A percentile compares a stretch with the other conserved stretches of the same genome.
Evolutionary conservation across 2,329 filamentous ascomycete genomes (phyloP).

Genomic region (Trichoderma hamatum): DNA sequence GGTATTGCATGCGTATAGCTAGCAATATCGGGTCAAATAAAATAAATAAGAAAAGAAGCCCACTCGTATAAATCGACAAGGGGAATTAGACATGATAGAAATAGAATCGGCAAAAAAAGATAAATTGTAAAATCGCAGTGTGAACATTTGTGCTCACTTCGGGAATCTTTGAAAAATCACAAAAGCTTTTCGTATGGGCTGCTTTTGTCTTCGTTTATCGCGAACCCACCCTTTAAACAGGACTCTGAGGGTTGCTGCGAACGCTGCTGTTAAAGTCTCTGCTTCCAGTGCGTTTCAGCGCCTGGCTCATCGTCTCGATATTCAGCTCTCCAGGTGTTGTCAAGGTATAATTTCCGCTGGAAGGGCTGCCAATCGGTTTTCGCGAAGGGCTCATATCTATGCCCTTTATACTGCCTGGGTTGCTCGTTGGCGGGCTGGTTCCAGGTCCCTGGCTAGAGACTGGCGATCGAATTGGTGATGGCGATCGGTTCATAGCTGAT

Average conservation of each 20-base stretch:
- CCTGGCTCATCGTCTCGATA: constrained; percentile 93
- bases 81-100: constrained; percentile 10
- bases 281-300: constrained; percentile 81
- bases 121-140: background rate
- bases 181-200: background rate
- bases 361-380: constrained; percentile 65
- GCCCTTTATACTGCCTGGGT: constrained; percentile 72
- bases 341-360: constrained; percentile 56
- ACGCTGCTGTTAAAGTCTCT: constrained; percentile 65
- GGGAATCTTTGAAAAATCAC: background rate
- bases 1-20: constrained; percentile 31
- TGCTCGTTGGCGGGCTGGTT: constrained; percentile 75
- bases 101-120: background rate
- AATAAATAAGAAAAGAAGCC: constrained; percentile 16
- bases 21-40: constrained; percentile 20
- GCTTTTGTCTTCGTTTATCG: constrained; percentile 30
- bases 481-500: constrained; percentile 64
- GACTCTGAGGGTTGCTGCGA: constrained; percentile 61
- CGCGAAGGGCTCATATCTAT: constrained; percentile 69
- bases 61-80: constrained; percentile 12
- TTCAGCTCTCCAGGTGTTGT: constrained; percentile 66
- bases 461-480: constrained; percentile 79
- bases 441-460: constrained; percentile 70
- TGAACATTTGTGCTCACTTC: background rate
- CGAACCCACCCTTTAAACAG: constrained; percentile 49